Percentiles rank a stretch among this genome's conserved stretches.
These are phyloP conservation scores for Leccinum subfulvum DNA, from an alignment of 1,284 basidiomycete genomes.

Conservation along the genomic window DNA sequence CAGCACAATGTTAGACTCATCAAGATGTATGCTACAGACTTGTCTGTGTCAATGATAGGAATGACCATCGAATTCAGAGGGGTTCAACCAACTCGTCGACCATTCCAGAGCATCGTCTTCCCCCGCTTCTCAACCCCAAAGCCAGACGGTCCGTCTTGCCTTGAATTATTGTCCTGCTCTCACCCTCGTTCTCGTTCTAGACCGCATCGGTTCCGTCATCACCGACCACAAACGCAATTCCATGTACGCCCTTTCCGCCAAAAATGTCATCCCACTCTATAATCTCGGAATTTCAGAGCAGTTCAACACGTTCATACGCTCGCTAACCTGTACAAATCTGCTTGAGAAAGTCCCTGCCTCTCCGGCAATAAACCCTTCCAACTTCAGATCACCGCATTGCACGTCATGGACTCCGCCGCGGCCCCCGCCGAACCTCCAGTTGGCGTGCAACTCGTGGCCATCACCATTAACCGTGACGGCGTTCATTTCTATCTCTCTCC, in stretches of 20 bases:
- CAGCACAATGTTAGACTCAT: too few relatives aligned
- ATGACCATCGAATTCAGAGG: constrained; percentile 32
- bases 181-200: constrained; percentile 38
- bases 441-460: constrained; percentile 73
- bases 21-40: too few relatives aligned
- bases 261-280: constrained; percentile 71
- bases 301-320: constrained; percentile 68
- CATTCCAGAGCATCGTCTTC: constrained; percentile 66
- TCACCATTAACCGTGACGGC: constrained; percentile 52
- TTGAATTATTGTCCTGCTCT: neutral
- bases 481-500: too few relatives aligned
- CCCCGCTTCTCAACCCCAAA: constrained; percentile 61
- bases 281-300: constrained; percentile 55
- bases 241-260: constrained; percentile 73
- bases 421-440: constrained; percentile 56
- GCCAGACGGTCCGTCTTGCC: constrained; percentile 53
- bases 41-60: too few relatives aligned
- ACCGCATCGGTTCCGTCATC: constrained; percentile 64
- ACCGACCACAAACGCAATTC: constrained; percentile 65
- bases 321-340: constrained; percentile 64
- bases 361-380: constrained; percentile 64
- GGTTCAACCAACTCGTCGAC: constrained; percentile 72
- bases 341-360: constrained; percentile 75
- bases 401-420: constrained; percentile 47
- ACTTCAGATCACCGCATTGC: constrained; percentile 65